Conservation (phyloP, 352 stramenopile species). For the Phytophthora multivora region DNA sequence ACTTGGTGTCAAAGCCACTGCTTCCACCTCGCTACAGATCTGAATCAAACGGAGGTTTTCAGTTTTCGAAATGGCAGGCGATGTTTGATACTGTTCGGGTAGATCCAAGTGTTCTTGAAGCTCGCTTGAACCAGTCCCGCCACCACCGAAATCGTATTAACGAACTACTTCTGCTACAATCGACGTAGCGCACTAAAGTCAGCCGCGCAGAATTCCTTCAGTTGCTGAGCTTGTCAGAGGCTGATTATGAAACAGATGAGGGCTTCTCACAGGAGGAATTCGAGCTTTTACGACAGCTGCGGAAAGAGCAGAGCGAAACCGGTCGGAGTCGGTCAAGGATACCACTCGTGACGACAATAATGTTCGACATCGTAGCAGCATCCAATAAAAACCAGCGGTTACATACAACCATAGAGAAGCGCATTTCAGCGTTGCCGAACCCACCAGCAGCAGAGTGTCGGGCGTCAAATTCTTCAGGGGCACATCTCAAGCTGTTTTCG, state of each 20-base stretch:
- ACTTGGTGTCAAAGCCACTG: not conserved
- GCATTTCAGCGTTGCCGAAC: not conserved
- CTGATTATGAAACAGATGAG: not conserved
- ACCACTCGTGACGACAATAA: not conserved
- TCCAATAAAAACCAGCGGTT: not conserved
- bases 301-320: not conserved
- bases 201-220: not conserved
- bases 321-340: not conserved
- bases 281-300: not conserved
- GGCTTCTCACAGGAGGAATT: not conserved
- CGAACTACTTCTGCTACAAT: not conserved
- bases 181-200: not conserved
- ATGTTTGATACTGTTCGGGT: not conserved
- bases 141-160: not conserved
- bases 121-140: not conserved
- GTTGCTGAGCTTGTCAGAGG: not conserved
- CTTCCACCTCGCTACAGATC: not conserved
- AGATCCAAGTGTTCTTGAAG: not conserved
- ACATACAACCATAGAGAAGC: not conserved
- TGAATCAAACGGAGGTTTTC: not conserved
- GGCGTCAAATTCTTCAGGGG: too few species aligned
- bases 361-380: not conserved
- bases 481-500: not conserved
- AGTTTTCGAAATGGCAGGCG: not conserved
- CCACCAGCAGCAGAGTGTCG: too few species aligned